Evolutionary conservation across 2,329 filamentous ascomycete genomes (phyloP), one percentile per base, ranked within the genome.

Genomic region (Trichoderma sp.): DNA sequence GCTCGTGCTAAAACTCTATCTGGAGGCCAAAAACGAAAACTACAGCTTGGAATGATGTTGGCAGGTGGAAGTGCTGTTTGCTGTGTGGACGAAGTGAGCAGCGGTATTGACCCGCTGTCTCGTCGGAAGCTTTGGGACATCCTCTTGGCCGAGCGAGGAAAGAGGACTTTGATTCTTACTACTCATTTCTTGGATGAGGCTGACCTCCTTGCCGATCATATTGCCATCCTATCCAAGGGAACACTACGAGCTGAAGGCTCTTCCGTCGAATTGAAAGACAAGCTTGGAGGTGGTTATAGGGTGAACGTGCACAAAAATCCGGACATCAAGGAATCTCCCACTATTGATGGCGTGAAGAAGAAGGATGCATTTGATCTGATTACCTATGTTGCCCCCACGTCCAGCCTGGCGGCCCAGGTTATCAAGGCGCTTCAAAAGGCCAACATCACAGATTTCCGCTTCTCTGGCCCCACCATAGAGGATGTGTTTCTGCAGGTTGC

Each of bases 121-220:
- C 86, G 95, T 67, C 84, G 94, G 33, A 97, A 97, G 81, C 92
- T 97, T 29, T 97, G 94, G 94, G 93, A 97, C 73, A 97, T 97
- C 70, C 83, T 97, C 27, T 83, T 97, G 14, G 91, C 91, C 1
- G 94, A 97, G 79, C 88, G 94, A 69, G 94, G 93, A 24, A 85
- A 85, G 70, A 85, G 94, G 53, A 97, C 94, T 0, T 92, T 97
- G 74, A 88, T 97, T 53, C 80, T 97, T 69, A 97, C 94, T 0
- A 97, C 94, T 0, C 95, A 97, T 78, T 97, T 97, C 78, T 84
- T 97, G 10, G 95, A 97, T 75, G 95, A 97, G 79, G 95, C 94
- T 0, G 94, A 97, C 76, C 83, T 97, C 1, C 85, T 97, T 0
- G 91, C 94, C 0, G 95, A 97, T 76, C 91, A 94, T 71, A 96